Percentiles rank a stretch among this genome's conserved stretches.
These are phyloP conservation scores for Globisporangium carolinianum DNA, from an alignment of 352 stramenopile genomes.

Conservation along the genomic window DNA sequence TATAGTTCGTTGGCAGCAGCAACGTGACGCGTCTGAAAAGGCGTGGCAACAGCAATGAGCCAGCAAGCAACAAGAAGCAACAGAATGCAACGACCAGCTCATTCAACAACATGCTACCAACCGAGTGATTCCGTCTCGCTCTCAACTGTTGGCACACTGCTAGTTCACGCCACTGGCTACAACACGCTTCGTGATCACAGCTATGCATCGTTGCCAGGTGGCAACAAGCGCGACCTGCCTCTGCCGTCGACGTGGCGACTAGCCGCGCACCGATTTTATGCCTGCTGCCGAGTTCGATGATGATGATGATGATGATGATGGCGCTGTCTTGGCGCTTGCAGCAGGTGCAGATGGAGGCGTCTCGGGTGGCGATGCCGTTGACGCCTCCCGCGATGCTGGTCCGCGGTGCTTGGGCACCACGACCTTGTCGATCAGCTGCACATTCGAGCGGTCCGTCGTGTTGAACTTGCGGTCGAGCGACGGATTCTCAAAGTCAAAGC, in stretches of 20 bases:
- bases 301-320: too few species aligned
- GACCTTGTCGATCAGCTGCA: slow-evolving; percentile 75
- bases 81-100: background rate
- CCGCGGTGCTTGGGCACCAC: slow-evolving; percentile 31
- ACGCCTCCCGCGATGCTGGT: background rate
- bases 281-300: too few species aligned
- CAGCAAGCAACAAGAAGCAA: background rate
- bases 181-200: background rate
- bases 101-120: too few species aligned
- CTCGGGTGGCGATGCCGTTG: background rate
- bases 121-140: too few species aligned
- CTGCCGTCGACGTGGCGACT: too few species aligned
- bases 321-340: background rate
- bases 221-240: too few species aligned
- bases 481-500: slow-evolving; percentile 80
- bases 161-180: background rate
- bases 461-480: slow-evolving; percentile 71
- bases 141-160: background rate
- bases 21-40: background rate
- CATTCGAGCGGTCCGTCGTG: slow-evolving; percentile 66
- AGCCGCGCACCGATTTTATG: too few species aligned
- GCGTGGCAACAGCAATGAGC: too few species aligned
- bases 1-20: too few species aligned
- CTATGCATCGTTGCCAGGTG: background rate
- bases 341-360: background rate